These are phyloP conservation scores for Ramalina intermedia DNA, from an alignment of 495 filamentous ascomycete genomes.

Conservation along the genomic window DNA sequence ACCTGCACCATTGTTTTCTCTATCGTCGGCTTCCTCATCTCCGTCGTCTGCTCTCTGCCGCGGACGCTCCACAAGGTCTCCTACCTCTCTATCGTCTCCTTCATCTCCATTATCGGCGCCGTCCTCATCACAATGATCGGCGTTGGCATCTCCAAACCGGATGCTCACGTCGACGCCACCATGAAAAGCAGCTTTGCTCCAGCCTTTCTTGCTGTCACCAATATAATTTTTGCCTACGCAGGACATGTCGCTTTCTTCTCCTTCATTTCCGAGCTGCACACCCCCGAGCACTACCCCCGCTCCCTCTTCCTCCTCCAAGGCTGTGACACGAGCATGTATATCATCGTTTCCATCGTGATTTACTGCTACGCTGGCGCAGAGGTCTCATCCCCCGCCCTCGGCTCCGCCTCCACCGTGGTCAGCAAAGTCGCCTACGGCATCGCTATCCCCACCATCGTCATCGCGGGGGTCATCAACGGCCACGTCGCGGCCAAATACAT, in stretches of 20 bases:
- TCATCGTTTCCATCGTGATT: constrained; percentile 30
- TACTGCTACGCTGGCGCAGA: constrained; percentile 57
- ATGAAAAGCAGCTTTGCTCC: constrained; percentile 6
- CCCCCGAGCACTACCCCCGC: constrained; percentile 50
- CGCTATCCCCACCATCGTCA: constrained; percentile 53
- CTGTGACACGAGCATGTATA: constrained; percentile 53
- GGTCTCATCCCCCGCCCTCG: constrained; percentile 57
- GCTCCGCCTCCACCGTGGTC: constrained; percentile 43
- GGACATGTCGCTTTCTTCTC: constrained; percentile 61
- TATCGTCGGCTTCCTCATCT: constrained; percentile 47
- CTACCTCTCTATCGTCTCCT: constrained; percentile 51
- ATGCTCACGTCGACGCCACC: constrained; percentile 12
- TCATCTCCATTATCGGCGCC: constrained; percentile 47
- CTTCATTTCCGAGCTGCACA: constrained; percentile 65
- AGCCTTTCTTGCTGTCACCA: constrained; percentile 30
- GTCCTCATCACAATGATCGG: constrained; percentile 59
- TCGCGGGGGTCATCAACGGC: constrained; percentile 56
- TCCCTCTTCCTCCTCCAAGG: constrained; percentile 49
- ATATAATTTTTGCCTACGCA: constrained; percentile 35
- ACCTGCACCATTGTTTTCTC: constrained; percentile 55
- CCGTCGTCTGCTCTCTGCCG: constrained; percentile 47
- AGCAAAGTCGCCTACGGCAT: constrained; percentile 67
- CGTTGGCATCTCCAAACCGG: constrained; percentile 32
- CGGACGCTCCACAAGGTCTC: constrained; percentile 45
- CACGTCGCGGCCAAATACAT: constrained; percentile 49